phyloP scores from a whole-genome alignment of 768 basidiomycete species.

The Amanita thiersii region DNA sequence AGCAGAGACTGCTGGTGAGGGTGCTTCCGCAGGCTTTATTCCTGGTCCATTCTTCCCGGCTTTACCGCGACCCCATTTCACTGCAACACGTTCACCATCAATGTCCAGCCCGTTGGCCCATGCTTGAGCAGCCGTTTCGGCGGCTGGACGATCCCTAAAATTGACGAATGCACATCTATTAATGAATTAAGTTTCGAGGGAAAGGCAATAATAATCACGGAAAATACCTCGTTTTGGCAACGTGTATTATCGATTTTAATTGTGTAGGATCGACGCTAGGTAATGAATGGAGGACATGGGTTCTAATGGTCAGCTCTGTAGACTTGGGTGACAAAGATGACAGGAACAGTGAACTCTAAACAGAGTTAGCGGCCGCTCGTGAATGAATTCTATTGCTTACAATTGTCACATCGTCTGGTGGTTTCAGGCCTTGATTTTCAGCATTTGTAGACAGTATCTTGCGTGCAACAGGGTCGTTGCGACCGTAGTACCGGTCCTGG shows the following conservation, averaged over 20 bases:
- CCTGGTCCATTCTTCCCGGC: constrained; percentile 21
- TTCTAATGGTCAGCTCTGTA: constrained; percentile 68
- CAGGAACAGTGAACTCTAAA: constrained; percentile 80
- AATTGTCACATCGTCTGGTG: constrained; percentile 82
- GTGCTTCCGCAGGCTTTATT: background rate
- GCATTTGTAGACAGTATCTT: constrained; percentile 84
- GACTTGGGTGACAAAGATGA: constrained; percentile 64
- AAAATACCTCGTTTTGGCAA: constrained; percentile 68
- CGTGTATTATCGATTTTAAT: constrained; percentile 79
- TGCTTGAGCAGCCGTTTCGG: constrained; percentile 82
- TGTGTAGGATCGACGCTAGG: constrained; percentile 55
- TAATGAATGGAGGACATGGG: constrained; percentile 59
- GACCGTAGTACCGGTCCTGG: constrained; percentile 89
- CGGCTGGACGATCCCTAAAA: constrained; percentile 74
- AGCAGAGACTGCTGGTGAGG: background rate
- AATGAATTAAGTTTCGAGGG: background rate
- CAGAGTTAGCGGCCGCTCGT: background rate
- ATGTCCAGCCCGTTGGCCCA: constrained; percentile 91
- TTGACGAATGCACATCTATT: constrained; percentile 91
- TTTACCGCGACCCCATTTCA: constrained; percentile 88
- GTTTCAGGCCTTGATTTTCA: constrained; percentile 71
- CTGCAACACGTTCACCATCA: constrained; percentile 59
- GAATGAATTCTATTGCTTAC: constrained; percentile 37
- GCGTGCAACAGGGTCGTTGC: constrained; percentile 88
- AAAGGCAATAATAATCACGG: constrained; percentile 2